Evolutionary conservation across 2,329 filamentous ascomycete genomes (phyloP), one percentile per base, ranked within the genome.

Genomic region (Alternaria brassicae): DNA sequence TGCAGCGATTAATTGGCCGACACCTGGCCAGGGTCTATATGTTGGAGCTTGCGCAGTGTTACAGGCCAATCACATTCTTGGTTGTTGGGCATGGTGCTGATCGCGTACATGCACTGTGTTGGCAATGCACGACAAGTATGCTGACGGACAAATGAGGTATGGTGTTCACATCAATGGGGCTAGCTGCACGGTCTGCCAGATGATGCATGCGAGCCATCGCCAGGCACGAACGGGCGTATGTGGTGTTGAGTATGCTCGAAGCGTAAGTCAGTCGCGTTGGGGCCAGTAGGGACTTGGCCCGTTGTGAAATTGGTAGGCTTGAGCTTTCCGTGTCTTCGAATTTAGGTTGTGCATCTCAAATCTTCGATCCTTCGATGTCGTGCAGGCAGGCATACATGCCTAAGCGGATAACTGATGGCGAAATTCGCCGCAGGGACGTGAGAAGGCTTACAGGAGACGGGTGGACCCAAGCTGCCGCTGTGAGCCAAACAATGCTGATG

Each of bases 331-430:
- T 53, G 49, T 45, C 36, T 32, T 54, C 32, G 40, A 34, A 34
- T n/a, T n/a, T n/a, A n/a, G n/a, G n/a, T 49, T 56, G 50, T 60
- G 56, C 47, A 49, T 60, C 28, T 48, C 53, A 48, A 41, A 39
- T 56, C 36, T n/a, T 52, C 36, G 37, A 60, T 65, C 53, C 56
- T 54, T 54, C 56, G 56, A 58, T 58, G 56, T 55, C 51, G 44
- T 55, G 56, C 50, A 55, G 56, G 23, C 57, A 62, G 44, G 48
- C 55, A 56, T 65, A 55, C 59, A 55, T 56, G 56, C 36, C 34
- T 68, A 66, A 65, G 65, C 65, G 63, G 61, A 47, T 47, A 54
- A 56, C 36, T 44, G 41, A 55, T 30, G 37, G 44, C 42, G 44
- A 41, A 45, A 45, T 15, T 57, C 19, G 23, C 48, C 48, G 53